Conservation (phyloP, 2,329 filamentous ascomycete genomes). For the Scedosporium aurantiacum region DNA sequence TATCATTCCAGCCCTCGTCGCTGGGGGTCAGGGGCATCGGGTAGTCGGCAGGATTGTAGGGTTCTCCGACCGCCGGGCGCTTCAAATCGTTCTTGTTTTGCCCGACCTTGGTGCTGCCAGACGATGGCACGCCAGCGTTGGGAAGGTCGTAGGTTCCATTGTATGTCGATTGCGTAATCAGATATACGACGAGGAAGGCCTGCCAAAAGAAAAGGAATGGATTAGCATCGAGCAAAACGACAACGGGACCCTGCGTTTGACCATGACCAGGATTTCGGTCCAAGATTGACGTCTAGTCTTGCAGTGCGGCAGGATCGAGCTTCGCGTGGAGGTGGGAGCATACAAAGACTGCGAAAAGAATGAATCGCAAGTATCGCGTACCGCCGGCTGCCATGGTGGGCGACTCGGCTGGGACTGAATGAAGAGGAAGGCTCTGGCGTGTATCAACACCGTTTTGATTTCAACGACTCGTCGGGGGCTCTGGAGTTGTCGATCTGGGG, state of each 20-base stretch:
- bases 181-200: constrained; percentile 67
- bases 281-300: neutral
- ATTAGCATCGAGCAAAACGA: neutral
- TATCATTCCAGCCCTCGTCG: constrained; percentile 40
- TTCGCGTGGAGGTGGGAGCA: constrained; percentile 21
- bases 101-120: constrained; percentile 7
- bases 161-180: constrained; percentile 54
- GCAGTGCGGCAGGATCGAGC: neutral
- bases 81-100: constrained; percentile 10
- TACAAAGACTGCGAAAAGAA: constrained; percentile 79
- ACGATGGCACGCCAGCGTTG: constrained; percentile 14
- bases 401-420: neutral
- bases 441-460: neutral
- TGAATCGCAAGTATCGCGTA: constrained; percentile 63
- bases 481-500: neutral
- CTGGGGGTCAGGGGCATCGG: constrained; percentile 42
- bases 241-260: too few relatives aligned
- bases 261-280: neutral
- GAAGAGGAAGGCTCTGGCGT: neutral
- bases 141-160: constrained; percentile 23
- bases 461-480: neutral
- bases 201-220: constrained; percentile 16
- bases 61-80: constrained; percentile 16
- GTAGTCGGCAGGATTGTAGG: constrained; percentile 28
- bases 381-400: constrained; percentile 52